Evolutionary conservation across 202 grass and related monocot species (phyloP).

Genomic region (Alloteropsis angusta): DNA sequence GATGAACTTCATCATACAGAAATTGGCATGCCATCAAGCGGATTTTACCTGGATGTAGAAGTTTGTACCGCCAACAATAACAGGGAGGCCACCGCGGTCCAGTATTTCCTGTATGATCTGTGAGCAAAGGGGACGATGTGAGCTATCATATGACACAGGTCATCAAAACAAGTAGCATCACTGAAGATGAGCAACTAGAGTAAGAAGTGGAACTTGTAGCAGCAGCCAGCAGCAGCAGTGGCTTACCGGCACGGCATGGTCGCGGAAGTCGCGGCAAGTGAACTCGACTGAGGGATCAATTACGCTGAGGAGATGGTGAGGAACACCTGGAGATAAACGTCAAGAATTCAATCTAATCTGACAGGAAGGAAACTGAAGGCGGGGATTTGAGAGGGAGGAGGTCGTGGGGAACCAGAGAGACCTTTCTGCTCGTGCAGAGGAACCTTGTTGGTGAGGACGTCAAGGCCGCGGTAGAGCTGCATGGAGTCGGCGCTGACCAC

Average conservation of each 20-base stretch:
- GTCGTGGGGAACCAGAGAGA: slow-evolving; percentile 8
- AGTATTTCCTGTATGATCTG: slow-evolving; percentile 80
- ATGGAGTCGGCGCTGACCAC: slow-evolving; percentile 90
- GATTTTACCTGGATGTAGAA: slow-evolving; percentile 85
- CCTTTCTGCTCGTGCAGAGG: slow-evolving; percentile 62
- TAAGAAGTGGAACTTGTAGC: neutral
- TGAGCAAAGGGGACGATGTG: neutral
- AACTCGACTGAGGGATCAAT: slow-evolving; percentile 74
- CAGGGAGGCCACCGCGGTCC: slow-evolving; percentile 60
- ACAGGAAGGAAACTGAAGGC: neutral
- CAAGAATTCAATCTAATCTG: neutral
- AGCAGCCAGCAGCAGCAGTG: neutral
- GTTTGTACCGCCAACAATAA: slow-evolving; percentile 91
- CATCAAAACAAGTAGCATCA: neutral
- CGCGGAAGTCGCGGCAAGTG: slow-evolving; percentile 62
- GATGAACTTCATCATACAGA: neutral
- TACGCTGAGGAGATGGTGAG: slow-evolving; percentile 69
- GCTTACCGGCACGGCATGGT: slow-evolving; percentile 52
- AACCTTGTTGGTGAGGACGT: slow-evolving; percentile 87
- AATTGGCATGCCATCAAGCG: neutral
- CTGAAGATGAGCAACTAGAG: neutral
- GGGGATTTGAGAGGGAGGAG: neutral
- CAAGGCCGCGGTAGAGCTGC: slow-evolving; percentile 78
- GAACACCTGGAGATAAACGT: slow-evolving; percentile 44
- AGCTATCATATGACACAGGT: neutral